Percentiles rank a stretch among this genome's conserved stretches.
phyloP scores from a whole-genome alignment of 1,284 basidiomycete genomes.

The Schizopora paradoxa region DNA sequence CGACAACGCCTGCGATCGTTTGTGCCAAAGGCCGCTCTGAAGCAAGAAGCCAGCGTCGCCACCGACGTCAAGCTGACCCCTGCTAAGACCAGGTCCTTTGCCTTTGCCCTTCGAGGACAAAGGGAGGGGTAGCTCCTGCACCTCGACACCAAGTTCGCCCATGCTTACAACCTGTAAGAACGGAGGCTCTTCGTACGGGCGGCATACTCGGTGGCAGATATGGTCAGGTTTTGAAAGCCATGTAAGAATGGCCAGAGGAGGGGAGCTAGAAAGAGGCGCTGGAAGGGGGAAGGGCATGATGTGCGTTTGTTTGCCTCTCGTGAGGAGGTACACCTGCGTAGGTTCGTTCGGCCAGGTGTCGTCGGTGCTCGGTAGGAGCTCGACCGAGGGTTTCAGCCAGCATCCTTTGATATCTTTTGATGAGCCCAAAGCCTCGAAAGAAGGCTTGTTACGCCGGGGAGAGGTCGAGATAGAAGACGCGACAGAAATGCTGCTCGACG shows the following conservation, averaged over 20 bases:
- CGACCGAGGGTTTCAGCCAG: slow-evolving; percentile 18
- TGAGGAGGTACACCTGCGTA: slow-evolving; percentile 44
- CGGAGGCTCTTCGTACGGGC: slow-evolving; percentile 32
- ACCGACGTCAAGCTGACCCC: slow-evolving; percentile 56
- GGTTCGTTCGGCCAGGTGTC: slow-evolving; percentile 22
- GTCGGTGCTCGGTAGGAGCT: slow-evolving; percentile 9
- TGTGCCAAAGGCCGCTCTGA: slow-evolving; percentile 68
- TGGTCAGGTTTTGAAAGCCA: slow-evolving; percentile 58
- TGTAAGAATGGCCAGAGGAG: slow-evolving; percentile 48
- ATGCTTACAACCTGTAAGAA: slow-evolving; percentile 64
- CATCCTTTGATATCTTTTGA: slow-evolving; percentile 16
- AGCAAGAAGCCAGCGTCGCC: slow-evolving; percentile 61
- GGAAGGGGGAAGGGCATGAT: slow-evolving; percentile 64
- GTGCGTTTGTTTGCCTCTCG: slow-evolving; percentile 63
- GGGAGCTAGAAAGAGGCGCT: slow-evolving; percentile 36
- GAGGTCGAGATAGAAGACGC: slow-evolving; percentile 24
- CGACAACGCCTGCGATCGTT: slow-evolving; percentile 35
- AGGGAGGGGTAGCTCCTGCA: slow-evolving; percentile 52
- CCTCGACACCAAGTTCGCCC: slow-evolving; percentile 63
- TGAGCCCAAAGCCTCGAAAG: slow-evolving; percentile 9
- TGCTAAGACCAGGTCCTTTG: slow-evolving; percentile 41
- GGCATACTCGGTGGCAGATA: slow-evolving; percentile 48
- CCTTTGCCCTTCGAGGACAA: slow-evolving; percentile 35
- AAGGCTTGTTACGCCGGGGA: slow-evolving; percentile 15
- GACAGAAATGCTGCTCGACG: slow-evolving; percentile 23